Base-by-base conservation (phyloP, 1,284 basidiomycete genomes). In the Microbotryum intermedium region DNA sequence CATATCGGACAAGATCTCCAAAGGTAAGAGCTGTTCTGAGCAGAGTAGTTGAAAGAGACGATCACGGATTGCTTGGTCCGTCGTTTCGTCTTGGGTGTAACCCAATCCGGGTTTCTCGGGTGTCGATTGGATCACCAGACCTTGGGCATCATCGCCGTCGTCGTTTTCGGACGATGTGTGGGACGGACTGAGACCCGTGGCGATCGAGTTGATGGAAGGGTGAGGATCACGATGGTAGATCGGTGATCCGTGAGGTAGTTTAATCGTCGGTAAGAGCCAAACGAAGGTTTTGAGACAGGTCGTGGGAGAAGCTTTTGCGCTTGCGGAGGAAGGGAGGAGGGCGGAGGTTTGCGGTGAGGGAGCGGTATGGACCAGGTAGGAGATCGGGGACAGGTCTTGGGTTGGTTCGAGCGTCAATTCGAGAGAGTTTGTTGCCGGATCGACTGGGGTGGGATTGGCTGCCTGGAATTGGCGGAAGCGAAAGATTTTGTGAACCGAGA, bases 221-320 rank as follows among this genome's bases (percentile, higher is more conserved):
- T 53, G 52, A 18, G 52, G 52, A n/a, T 44, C 25, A 9, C 52
- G 52, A 28, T 53, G 52, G 39, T 53, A 53, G 52, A 53, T 20
- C 4, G 52, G 43, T 44, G 52, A 26, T 25, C 9, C 18, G 52
- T 23, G 42, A 44, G 18, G 39, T 6, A 39, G 18, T 16, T 16
- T 44, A 42, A 53, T 42, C 6, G 52, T 53, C n/a, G 52, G 52
- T 25, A 53, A 44, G 52, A 53, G 52, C 25, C 43, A 44, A 25
- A n/a, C 42, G 23, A 53, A 44, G 18, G 52, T 53, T n/a, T 44
- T 44, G 26, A 29, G 21, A 44, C 44, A 53, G 42, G 39, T 23
- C 21, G 51, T 44, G 5, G 51, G 34, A 21, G 51, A 25, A 4
- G 51, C 3, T 11, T 3, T 13, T 7, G 39, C 0, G 16, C 13